These are phyloP conservation scores for Collybia sp. DNA, from an alignment of 768 basidiomycete genomes.

Conservation along the genomic window DNA sequence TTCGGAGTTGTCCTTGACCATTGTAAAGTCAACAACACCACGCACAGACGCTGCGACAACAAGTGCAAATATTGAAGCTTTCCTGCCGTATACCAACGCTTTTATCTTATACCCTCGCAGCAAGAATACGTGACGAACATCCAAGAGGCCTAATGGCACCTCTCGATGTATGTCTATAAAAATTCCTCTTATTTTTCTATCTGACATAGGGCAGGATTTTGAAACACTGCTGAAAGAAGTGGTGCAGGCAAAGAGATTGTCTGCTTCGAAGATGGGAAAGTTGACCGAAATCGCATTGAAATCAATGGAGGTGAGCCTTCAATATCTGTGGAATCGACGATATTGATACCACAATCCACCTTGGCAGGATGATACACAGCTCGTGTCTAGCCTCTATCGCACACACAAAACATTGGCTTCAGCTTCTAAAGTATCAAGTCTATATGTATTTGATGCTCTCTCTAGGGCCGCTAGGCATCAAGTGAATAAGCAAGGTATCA, in stretches of 20 bases:
- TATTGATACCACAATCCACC: slow-evolving; percentile 1
- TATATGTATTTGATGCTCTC: slow-evolving; percentile 93
- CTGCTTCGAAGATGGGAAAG: slow-evolving; percentile 77
- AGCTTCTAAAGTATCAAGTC: slow-evolving; percentile 72
- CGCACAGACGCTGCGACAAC: slow-evolving; percentile 23
- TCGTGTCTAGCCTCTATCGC: slow-evolving; percentile 86
- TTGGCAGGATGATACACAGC: slow-evolving; percentile 72
- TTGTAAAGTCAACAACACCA: slow-evolving; percentile 21
- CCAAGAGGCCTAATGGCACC: slow-evolving; percentile 29
- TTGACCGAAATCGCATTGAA: slow-evolving; percentile 76
- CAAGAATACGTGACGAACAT: not conserved
- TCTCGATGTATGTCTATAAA: slow-evolving; percentile 30
- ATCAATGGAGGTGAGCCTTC: slow-evolving; percentile 62
- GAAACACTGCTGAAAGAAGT: slow-evolving; percentile 78
- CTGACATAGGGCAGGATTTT: slow-evolving; percentile 55
- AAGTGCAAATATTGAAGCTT: slow-evolving; percentile 24
- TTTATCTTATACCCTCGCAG: slow-evolving; percentile 6
- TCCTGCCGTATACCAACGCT: slow-evolving; percentile 3
- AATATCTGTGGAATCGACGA: not conserved
- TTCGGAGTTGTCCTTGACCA: slow-evolving; percentile 4
- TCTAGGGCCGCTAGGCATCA: slow-evolving; percentile 75
- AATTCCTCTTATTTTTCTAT: slow-evolving; percentile 5
- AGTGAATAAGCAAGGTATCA: slow-evolving; percentile 58
- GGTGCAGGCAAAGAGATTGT: slow-evolving; percentile 78
- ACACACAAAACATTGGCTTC: slow-evolving; percentile 77